These are phyloP conservation scores for Peronospora farinosa DNA, from an alignment of 352 stramenopile species.

Conservation along the genomic window DNA sequence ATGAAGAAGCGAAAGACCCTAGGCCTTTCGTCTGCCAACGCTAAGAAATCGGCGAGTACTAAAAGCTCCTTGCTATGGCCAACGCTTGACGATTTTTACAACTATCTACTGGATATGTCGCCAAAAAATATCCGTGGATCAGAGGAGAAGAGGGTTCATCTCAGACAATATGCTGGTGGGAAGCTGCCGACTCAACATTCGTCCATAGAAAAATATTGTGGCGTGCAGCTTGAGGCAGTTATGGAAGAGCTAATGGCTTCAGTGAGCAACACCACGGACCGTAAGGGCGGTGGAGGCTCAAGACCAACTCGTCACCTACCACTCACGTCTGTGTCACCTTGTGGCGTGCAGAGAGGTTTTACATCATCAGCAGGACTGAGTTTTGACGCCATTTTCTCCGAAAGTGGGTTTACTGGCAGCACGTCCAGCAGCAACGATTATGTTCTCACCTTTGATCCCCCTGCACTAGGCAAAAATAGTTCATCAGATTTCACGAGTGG, in stretches of 20 bases:
- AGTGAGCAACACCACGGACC: constrained; percentile 37
- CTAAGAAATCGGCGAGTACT: constrained; percentile 21
- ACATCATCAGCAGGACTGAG: constrained; percentile 29
- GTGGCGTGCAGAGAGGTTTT: constrained; percentile 19
- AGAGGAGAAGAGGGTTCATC: constrained; percentile 18
- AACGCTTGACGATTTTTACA: constrained; percentile 67
- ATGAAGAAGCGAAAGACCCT: constrained; percentile 21
- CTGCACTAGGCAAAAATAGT: constrained; percentile 14
- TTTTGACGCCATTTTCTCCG: constrained; percentile 56
- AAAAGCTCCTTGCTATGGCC: constrained; percentile 69
- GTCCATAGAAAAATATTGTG: constrained; percentile 50
- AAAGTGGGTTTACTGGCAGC: constrained; percentile 59
- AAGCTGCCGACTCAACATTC: constrained; percentile 44
- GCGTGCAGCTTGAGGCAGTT: constrained; percentile 54
- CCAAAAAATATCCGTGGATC: constrained; percentile 37
- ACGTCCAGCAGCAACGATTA: constrained; percentile 41
- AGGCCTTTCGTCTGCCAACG: constrained; percentile 1
- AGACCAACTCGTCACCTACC: constrained; percentile 18
- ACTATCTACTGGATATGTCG: constrained; percentile 61
- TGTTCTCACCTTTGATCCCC: constrained; percentile 53
- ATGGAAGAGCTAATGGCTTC: constrained; percentile 61
- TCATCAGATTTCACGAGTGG: constrained; percentile 48
- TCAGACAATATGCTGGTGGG: constrained; percentile 27
- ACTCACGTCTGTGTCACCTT: constrained; percentile 62
- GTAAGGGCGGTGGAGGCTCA: constrained; percentile 32